Evolutionary conservation across 2,329 filamentous ascomycete genomes (phyloP).

Genomic region (Macroventuria anomochaeta): DNA sequence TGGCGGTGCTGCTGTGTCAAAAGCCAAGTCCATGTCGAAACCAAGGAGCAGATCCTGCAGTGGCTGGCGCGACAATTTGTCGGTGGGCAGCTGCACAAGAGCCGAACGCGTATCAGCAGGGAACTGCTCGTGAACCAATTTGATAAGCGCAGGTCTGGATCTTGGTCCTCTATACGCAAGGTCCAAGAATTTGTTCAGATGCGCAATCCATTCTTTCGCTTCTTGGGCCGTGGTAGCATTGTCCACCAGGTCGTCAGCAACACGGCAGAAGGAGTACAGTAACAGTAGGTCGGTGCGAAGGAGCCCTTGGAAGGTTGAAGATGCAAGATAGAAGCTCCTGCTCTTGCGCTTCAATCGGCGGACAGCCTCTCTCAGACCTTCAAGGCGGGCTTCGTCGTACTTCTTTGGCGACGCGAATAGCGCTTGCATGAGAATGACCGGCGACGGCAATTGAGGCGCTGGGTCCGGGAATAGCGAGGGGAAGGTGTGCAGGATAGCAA

Average conservation of each 20-base stretch:
- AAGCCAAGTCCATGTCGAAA: constrained; percentile 71
- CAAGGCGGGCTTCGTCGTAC: constrained; percentile 65
- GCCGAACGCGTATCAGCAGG: constrained; percentile 61
- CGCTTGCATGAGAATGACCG: constrained; percentile 59
- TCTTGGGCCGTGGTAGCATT: constrained; percentile 62
- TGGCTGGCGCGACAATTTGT: constrained; percentile 63
- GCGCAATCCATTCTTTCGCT: constrained; percentile 64
- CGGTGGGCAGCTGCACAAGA: constrained; percentile 64
- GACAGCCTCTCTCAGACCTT: constrained; percentile 66
- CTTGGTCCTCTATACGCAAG: constrained; percentile 54
- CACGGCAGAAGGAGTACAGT: constrained; percentile 75
- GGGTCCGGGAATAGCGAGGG: constrained; percentile 62
- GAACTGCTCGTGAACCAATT: constrained; percentile 59
- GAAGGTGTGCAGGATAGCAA: constrained; percentile 70
- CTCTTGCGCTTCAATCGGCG: constrained; percentile 67
- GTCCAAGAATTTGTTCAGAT: constrained; percentile 64
- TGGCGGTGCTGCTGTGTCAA: constrained; percentile 54
- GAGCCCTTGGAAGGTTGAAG: constrained; percentile 70
- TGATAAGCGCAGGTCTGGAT: constrained; percentile 10
- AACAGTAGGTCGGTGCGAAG: constrained; percentile 72
- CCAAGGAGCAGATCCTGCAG: constrained; percentile 70
- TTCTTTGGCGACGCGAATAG: constrained; percentile 56
- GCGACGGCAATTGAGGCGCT: constrained; percentile 56
- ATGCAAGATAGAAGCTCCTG: constrained; percentile 76
- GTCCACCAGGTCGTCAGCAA: constrained; percentile 76